phyloP scores from a whole-genome alignment of 306 rosid species.

The Sindora glabra region DNA sequence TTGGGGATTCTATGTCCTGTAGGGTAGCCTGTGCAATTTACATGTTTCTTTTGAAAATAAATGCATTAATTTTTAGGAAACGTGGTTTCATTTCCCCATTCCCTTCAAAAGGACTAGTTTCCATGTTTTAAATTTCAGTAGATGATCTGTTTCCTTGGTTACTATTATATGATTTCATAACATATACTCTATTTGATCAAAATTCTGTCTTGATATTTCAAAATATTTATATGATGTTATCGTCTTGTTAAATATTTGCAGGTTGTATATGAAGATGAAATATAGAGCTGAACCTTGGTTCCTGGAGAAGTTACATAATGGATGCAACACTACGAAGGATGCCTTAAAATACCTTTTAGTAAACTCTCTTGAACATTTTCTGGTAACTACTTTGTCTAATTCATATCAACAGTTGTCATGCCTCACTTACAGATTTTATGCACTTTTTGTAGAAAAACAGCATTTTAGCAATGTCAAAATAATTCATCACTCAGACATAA shows the following conservation, averaged over 20 bases:
- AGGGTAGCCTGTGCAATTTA: not conserved
- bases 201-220: not conserved
- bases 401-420: not conserved
- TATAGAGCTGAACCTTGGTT: slow-evolving; percentile 63
- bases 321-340: slow-evolving; percentile 59
- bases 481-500: not conserved
- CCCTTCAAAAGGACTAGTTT: not conserved
- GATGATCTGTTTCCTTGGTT: not conserved
- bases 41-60: not conserved
- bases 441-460: too few relatives aligned
- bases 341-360: slow-evolving; percentile 51
- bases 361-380: slow-evolving; percentile 52
- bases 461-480: not conserved
- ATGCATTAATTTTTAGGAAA: not conserved
- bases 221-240: not conserved
- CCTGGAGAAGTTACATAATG: slow-evolving; percentile 27
- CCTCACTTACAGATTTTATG: too few relatives aligned
- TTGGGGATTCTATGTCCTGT: not conserved
- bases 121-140: not conserved
- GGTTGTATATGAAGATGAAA: slow-evolving; percentile 53
- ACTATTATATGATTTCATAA: not conserved
- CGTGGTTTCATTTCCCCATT: not conserved
- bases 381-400: slow-evolving; percentile 35
- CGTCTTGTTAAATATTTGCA: slow-evolving; percentile 18
- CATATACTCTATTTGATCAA: not conserved